These are phyloP conservation scores for Musa troglodytarum DNA, from an alignment of 176 grass and related monocot species.

Conservation along the genomic window DNA sequence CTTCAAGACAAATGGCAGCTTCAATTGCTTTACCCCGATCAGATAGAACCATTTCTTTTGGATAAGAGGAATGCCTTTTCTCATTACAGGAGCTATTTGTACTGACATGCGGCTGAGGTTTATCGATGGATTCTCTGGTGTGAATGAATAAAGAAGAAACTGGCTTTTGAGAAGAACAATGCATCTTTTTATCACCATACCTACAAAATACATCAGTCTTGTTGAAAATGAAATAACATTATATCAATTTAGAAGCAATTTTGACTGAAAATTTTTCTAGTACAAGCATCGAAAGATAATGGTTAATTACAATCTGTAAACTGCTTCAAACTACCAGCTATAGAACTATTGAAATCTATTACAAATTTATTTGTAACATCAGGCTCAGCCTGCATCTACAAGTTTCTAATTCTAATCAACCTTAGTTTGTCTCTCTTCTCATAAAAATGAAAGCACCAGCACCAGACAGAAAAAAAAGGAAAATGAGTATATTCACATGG, in stretches of 20 bases:
- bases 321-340: neutral
- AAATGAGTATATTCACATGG: too few species aligned
- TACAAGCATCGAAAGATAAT: neutral
- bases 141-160: slow-evolving; percentile 24
- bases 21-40: slow-evolving; percentile 25
- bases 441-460: too few species aligned
- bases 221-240: neutral
- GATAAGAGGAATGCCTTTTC: slow-evolving; percentile 20
- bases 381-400: too few species aligned
- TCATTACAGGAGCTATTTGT: slow-evolving; percentile 9
- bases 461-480: too few species aligned
- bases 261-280: neutral
- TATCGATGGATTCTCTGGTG: slow-evolving; percentile 29
- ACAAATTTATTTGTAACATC: too few species aligned
- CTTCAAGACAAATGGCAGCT: slow-evolving; percentile 24
- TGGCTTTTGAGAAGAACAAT: slow-evolving; percentile 30
- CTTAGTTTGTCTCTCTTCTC: too few species aligned
- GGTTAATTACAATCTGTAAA: neutral
- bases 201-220: slow-evolving; percentile 26
- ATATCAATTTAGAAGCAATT: neutral
- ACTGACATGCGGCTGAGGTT: neutral
- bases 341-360: too few species aligned
- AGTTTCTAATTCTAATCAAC: too few species aligned
- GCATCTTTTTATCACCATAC: slow-evolving; percentile 65
- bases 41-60: slow-evolving; percentile 22